Percentiles rank a stretch among this genome's conserved stretches.
phyloP scores from a whole-genome alignment of 345 rosid species.

The Populus simonii region DNA sequence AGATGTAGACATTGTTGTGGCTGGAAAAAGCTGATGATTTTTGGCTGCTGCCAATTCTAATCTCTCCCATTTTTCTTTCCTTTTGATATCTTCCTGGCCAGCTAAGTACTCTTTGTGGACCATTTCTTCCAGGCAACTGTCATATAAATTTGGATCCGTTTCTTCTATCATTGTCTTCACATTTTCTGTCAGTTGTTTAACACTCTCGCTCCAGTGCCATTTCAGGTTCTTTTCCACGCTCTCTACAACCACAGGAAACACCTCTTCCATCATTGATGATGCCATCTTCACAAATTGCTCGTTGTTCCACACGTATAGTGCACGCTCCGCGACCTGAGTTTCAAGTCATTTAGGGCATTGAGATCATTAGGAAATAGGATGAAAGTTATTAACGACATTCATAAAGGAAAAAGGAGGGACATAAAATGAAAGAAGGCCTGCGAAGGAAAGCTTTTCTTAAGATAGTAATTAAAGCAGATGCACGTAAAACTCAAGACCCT shows the following conservation, averaged over 20 bases:
- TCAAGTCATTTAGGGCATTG: neutral
- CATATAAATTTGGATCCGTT: slow-evolving; percentile 43
- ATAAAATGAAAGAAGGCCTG: neutral
- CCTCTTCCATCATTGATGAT: slow-evolving; percentile 43
- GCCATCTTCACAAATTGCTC: slow-evolving; percentile 64
- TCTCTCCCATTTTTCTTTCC: slow-evolving; percentile 50
- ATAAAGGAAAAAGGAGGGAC: neutral
- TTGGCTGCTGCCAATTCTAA: slow-evolving; percentile 43
- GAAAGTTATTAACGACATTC: neutral
- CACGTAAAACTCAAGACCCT: neutral
- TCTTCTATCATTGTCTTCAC: slow-evolving; percentile 53
- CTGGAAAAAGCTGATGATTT: slow-evolving; percentile 21
- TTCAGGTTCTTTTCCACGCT: slow-evolving; percentile 58
- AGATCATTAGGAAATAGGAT: neutral
- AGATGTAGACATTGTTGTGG: slow-evolving; percentile 10
- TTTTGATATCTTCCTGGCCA: slow-evolving; percentile 24
- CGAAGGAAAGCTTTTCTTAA: neutral
- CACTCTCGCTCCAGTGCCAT: slow-evolving; percentile 61
- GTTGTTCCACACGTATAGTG: slow-evolving; percentile 59
- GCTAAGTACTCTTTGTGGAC: slow-evolving; percentile 28
- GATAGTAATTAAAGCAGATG: neutral
- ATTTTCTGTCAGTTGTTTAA: slow-evolving; percentile 53
- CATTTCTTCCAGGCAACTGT: slow-evolving; percentile 32
- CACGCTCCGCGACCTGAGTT: slow-evolving; percentile 57
- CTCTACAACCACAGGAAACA: slow-evolving; percentile 51